Base-by-base conservation (phyloP, 495 filamentous ascomycete genomes). In the Penicillium riverlandense region DNA sequence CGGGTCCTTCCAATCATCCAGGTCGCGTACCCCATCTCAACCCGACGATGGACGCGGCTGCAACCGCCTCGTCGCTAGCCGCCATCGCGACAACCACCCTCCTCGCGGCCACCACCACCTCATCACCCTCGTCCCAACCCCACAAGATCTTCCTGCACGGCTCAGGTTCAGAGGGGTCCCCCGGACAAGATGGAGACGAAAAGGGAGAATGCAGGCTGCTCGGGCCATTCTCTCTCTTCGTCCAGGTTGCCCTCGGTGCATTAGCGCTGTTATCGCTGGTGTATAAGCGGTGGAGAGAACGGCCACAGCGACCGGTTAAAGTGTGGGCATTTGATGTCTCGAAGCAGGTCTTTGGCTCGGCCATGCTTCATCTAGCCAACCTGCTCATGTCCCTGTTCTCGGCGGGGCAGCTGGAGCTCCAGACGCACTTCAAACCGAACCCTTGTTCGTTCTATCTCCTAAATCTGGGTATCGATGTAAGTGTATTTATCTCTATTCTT, bases 311-410 rank as follows among this genome's bases (percentile, higher is more conserved):
- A 35, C 94, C 94, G 12, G 45, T 97, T 43, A 88, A 88, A 65
- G 86, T 98, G 49, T 98, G 90, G 90, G 88, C 83, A 53, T 97
- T 97, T 59, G 92, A 98, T 65, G 92, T 82, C 29, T 91, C 85
- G 11, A 98, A 98, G 69, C 92, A 98, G 70, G 89, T 98, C n/a
- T 84, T 96, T 48, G 92, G 92, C 8, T 90, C 87, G 35, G 79
- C 86, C 35, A 76, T 98, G 70, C 79, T 95, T 16, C 92, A 98
- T 63, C 73, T 88, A 27, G 83, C 88, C 14, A 98, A 98, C 59
- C 76, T 98, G 8, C 73, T 95, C 55, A 90, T 98, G 83, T 94
- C 88, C 36, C 86, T 98, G 88, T 74, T 97, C 41, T 90, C 86
- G 5, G 87, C 86, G 38, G 90, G 90, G 13, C 78, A 84, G 56